Base-by-base conservation (phyloP, 2,329 filamentous ascomycete species). In the Colletotrichum sp. region DNA sequence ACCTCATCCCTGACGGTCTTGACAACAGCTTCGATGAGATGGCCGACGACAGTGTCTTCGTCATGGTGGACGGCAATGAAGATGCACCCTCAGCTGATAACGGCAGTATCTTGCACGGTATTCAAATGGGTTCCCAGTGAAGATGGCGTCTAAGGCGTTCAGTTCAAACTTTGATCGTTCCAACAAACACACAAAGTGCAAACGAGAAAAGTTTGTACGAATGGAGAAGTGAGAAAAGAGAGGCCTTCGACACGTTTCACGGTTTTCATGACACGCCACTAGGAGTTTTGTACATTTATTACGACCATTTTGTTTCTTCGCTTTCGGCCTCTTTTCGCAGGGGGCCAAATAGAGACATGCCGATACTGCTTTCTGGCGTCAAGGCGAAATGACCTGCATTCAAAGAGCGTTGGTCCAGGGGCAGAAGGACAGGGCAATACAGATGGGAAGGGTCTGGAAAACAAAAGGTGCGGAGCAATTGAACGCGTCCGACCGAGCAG, bases 211-310 rank as follows among this genome's bases (percentile, higher is more conserved):
- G n/a, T 52, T 52, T 52, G 43, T 52, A 52, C n/a, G 69, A 55
- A 26, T 26, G 18, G 39, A 24, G 36, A 63, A 64, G 43, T 52
- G 43, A 52, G 43, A 64, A 57, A 63, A 28, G n/a, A 68, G n/a
- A 55, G 10, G 24, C 26, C 28, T 24, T 43, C n/a, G 36, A 26
- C 32, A 12, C 30, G 21, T 28, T 70, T 26, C 26, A 71, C 55
- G 63, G 68, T 52, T 72, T 28, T 36, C 28, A 72, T 39, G 67
- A 67, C 21, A 68, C 8, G 61, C 21, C 65, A 21, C 63, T n/a
- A 24, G 66, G 28, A 52, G 48, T 69, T 75, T 73, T 72, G 72
- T 72, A 75, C 55, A 64, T 68, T 43, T 69, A 75, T 43, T 34
- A 52, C 64, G 48, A 68, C 30, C 21, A 63, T 75, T 75, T 63